Base-by-base conservation (phyloP, 495 filamentous ascomycete genomes). In the Hypoxylon intermedium region DNA sequence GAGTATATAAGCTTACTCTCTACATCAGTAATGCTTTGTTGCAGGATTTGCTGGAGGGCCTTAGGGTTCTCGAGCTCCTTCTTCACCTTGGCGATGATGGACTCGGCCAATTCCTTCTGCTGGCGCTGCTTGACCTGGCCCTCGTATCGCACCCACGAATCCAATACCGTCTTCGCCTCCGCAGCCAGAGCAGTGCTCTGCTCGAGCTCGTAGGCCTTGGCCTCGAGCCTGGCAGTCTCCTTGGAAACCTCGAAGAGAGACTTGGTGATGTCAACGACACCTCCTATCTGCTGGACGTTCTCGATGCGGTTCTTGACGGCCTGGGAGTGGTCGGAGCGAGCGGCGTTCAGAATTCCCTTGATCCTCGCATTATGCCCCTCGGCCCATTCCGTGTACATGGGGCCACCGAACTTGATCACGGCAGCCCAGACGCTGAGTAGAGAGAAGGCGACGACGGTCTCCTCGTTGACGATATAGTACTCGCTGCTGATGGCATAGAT, bases 91-190 rank as follows among this genome's bases (percentile, higher is more conserved):
- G 85, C 85, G 67, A 99, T 98, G 76, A 99, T 80, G 72, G 77
- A 82, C 72, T 97, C 88, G 49, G 94, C 91, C 64, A 99, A 84
- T 85, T 99, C 94, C 75, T 83, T 87, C 84, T 99, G 94, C 82
- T 98, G 91, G 72, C 94, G 86, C 80, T 92, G 89, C 89, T 97
- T 99, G 69, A 98, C 92, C 82, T 98, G 94, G 55, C 89, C 83
- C 82, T 99, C 94, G 76, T 99, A 99, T 69, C 94, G 87, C 53
- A 97, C 92, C 94, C 95, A 98, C 46, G 92, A 97, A 74, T 99
- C 94, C 51, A 99, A 86, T 30, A 97, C 93, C 44, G 83, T 68
- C 87, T 97, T 98, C 62, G 93, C 95, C 84, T 99, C 95, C 51
- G 83, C 76, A 21, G 90, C 92, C 51, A 97, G 81, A 47, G 90